These are phyloP conservation scores for Phytophthora melonis DNA, from an alignment of 352 stramenopile genomes.

Conservation along the genomic window DNA sequence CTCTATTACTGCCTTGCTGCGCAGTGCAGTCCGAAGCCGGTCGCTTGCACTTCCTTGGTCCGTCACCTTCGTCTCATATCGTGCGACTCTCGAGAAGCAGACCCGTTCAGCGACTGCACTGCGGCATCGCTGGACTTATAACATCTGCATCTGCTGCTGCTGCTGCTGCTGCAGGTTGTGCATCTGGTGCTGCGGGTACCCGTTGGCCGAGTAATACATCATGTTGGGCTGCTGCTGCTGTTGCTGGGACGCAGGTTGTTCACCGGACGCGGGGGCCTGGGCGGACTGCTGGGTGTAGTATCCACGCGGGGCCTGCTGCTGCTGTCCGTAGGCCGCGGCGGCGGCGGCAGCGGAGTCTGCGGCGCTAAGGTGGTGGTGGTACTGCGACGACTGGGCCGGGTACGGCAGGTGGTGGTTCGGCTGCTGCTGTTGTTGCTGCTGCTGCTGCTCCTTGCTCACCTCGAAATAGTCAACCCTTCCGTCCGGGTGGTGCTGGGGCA, in stretches of 20 bases:
- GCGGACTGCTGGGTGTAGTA: slow-evolving; percentile 67
- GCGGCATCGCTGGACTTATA: slow-evolving; percentile 49
- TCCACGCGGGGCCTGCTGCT: slow-evolving; percentile 41
- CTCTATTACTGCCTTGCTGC: slow-evolving; percentile 42
- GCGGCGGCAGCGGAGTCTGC: slow-evolving; percentile 68
- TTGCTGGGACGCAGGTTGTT: slow-evolving; percentile 24
- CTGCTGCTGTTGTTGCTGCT: slow-evolving; percentile 38
- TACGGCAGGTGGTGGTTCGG: slow-evolving; percentile 62
- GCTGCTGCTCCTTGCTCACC: slow-evolving; percentile 67
- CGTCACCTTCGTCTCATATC: slow-evolving; percentile 33
- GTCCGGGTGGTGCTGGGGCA: slow-evolving; percentile 48
- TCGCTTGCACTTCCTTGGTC: slow-evolving; percentile 26
- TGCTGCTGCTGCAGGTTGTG: slow-evolving; percentile 60
- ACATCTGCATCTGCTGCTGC: slow-evolving; percentile 62
- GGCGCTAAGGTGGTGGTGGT: slow-evolving; percentile 75
- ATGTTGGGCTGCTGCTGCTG: slow-evolving; percentile 52
- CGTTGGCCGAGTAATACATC: slow-evolving; percentile 82
- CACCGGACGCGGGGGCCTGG: slow-evolving; percentile 31
- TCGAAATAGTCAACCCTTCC: slow-evolving; percentile 77
- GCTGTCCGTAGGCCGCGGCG: slow-evolving; percentile 65
- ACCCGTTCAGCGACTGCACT: slow-evolving; percentile 29
- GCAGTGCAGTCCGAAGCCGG: slow-evolving; percentile 16
- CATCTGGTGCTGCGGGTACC: slow-evolving; percentile 74
- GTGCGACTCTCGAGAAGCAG: slow-evolving; percentile 35
- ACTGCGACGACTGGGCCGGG: slow-evolving; percentile 57